Evolutionary conservation across 768 basidiomycete species (phyloP).

Genomic region (Serendipita sp.): DNA sequence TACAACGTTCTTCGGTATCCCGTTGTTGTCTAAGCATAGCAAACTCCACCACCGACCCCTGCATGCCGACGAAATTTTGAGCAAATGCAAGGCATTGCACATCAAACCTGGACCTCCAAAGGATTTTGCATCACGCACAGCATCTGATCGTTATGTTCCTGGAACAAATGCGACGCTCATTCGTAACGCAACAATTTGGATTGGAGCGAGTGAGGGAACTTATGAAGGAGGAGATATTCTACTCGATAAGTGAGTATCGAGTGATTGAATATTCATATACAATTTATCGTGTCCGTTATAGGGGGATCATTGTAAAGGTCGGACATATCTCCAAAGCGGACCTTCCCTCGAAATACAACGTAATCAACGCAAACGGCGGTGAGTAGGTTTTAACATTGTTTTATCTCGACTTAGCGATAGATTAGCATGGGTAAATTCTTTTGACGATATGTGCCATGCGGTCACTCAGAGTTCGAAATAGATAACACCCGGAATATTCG

Average conservation of each 20-base stretch:
- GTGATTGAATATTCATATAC: background rate
- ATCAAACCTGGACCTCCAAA: conserved; percentile 18
- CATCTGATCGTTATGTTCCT: conserved; percentile 38
- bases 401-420: conserved; percentile 50
- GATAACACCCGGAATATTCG: conserved; percentile 27
- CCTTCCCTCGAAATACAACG: conserved; percentile 23
- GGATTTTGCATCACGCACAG: conserved; percentile 17
- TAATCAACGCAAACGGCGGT: conserved; percentile 41
- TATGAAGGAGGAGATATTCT: conserved; percentile 45
- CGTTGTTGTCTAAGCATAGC: background rate
- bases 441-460: background rate
- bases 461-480: conserved; percentile 9
- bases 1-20: background rate
- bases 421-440: conserved; percentile 30
- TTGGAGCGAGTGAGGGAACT: conserved; percentile 42
- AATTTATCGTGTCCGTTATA: background rate
- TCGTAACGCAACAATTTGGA: conserved; percentile 65
- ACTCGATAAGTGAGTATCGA: conserved; percentile 23
- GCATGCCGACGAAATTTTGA: conserved; percentile 8
- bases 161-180: conserved; percentile 42
- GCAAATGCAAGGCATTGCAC: conserved; percentile 18
- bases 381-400: conserved; percentile 20
- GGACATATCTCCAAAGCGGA: background rate
- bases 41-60: conserved; percentile 3
- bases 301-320: background rate